These are phyloP conservation scores for Entomortierella chlamydospora DNA, from an alignment of 192 early-diverging fungal genomes.

Conservation along the genomic window DNA sequence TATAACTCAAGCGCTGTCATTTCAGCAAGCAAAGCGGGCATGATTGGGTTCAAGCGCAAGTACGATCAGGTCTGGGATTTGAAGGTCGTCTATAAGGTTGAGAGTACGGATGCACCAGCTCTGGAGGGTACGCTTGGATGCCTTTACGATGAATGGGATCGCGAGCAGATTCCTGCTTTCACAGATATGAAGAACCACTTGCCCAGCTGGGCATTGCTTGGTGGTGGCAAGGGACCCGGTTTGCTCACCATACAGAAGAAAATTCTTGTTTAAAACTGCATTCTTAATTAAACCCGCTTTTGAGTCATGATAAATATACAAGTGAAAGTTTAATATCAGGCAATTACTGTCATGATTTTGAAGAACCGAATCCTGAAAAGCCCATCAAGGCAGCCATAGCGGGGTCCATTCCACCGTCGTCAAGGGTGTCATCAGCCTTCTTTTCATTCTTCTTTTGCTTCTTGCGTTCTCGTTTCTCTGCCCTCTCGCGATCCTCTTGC, in stretches of 20 bases:
- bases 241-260: conserved; percentile 40
- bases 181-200: conserved; percentile 46
- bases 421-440: conserved; percentile 39
- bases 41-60: conserved; percentile 30
- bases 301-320: background rate
- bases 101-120: conserved; percentile 27
- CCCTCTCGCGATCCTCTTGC: conserved; percentile 77
- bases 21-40: conserved; percentile 10
- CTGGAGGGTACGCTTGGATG: conserved; percentile 50
- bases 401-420: conserved; percentile 58
- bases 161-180: conserved; percentile 60
- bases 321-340: no score
- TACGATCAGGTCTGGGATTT: conserved; percentile 29
- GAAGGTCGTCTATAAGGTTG: conserved; percentile 28
- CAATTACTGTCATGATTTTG: conserved; percentile 44
- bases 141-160: conserved; percentile 65
- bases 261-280: conserved; percentile 16
- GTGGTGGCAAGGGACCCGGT: conserved; percentile 49
- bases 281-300: no score
- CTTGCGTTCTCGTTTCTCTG: conserved; percentile 65
- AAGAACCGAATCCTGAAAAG: conserved; percentile 67
- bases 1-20: background rate
- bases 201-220: conserved; percentile 51
- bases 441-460: conserved; percentile 67
- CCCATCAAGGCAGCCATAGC: conserved; percentile 88